phyloP scores from a whole-genome alignment of 495 filamentous ascomycete genomes.

The Aspergillus diversus region DNA sequence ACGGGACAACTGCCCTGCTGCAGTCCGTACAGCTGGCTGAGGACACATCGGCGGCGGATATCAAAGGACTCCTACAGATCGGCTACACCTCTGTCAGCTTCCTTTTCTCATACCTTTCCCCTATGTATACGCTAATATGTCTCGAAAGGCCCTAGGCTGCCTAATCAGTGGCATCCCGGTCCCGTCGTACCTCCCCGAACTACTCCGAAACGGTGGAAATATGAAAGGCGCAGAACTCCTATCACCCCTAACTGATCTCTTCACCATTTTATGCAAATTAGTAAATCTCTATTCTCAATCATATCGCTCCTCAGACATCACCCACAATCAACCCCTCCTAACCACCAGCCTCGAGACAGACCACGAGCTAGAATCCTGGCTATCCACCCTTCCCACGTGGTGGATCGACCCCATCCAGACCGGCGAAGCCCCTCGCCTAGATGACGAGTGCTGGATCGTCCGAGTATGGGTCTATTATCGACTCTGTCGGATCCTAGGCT shows the following conservation, averaged over 20 bases:
- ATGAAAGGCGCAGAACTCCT: neutral
- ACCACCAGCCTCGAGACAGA: neutral
- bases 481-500: neutral
- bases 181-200: neutral
- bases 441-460: conserved; percentile 1
- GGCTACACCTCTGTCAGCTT: neutral
- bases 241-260: neutral
- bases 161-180: neutral
- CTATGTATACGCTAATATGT: neutral
- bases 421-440: neutral
- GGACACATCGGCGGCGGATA: neutral
- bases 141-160: neutral
- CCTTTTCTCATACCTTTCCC: neutral
- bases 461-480: conserved; percentile 1
- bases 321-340: too few species aligned
- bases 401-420: neutral
- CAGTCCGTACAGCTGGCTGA: neutral
- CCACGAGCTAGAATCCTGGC: neutral
- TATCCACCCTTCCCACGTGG: neutral
- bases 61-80: neutral
- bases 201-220: neutral
- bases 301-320: neutral
- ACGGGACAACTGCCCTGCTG: conserved; percentile 1
- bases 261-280: neutral
- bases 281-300: neutral